phyloP scores from a whole-genome alignment of 768 basidiomycete species.

The Candolleomyces aberdarensis region DNA sequence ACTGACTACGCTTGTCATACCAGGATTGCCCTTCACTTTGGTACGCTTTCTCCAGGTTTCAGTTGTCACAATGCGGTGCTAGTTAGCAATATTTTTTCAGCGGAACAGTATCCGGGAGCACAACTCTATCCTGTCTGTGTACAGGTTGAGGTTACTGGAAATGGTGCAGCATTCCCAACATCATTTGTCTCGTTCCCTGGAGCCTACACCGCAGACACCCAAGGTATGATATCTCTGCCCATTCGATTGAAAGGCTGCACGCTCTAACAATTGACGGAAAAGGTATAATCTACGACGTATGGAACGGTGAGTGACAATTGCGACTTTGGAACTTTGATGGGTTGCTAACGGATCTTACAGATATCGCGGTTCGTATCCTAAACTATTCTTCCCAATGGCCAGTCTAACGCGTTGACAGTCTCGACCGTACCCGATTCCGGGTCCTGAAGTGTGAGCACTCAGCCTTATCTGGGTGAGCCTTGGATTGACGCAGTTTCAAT shows the following conservation, averaged over 20 bases:
- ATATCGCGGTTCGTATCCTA: background rate
- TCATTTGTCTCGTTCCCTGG: slow-evolving; percentile 46
- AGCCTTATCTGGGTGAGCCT: no score
- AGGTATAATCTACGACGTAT: background rate
- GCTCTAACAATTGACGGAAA: no score
- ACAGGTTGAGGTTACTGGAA: slow-evolving; percentile 42
- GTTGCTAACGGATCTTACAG: background rate
- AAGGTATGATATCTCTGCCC: slow-evolving; percentile 27
- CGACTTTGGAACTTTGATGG: background rate
- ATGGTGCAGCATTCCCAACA: slow-evolving; percentile 38
- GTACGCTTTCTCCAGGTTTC: background rate
- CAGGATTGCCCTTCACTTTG: slow-evolving; percentile 6
- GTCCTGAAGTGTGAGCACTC: background rate
- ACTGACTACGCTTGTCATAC: background rate
- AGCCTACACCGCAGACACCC: slow-evolving; percentile 21
- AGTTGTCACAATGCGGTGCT: no score
- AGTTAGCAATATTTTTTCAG: slow-evolving; percentile 8
- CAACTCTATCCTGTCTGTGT: slow-evolving; percentile 44
- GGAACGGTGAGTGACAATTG: background rate
- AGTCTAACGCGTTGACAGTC: background rate
- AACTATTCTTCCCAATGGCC: background rate
- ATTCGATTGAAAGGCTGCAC: no score
- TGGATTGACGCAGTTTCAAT: no score
- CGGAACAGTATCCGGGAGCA: slow-evolving; percentile 35
- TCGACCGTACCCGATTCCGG: slow-evolving; percentile 5